Conservation (phyloP, 139 green algal species). For the Nannochloris sp. region DNA sequence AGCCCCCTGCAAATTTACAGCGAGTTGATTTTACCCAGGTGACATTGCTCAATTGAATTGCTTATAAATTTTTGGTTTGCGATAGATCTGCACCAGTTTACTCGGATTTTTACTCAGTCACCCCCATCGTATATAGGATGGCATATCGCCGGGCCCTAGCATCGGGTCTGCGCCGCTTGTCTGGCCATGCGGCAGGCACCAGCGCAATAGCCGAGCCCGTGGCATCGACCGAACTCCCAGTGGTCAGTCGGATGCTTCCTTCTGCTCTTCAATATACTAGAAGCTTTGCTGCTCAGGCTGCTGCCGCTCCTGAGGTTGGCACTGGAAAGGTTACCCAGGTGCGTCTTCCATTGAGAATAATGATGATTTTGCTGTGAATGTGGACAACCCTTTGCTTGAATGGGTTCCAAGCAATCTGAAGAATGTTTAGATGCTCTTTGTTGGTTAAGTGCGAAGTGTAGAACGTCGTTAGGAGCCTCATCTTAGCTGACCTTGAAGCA, state of each 20-base stretch:
- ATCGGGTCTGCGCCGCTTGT: slow-evolving; percentile 3
- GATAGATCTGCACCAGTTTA: too few relatives aligned
- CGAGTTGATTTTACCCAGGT: too few relatives aligned
- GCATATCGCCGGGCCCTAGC: slow-evolving; percentile 1
- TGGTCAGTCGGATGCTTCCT: background rate
- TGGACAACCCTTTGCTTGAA: background rate
- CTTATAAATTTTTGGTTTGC: too few relatives aligned
- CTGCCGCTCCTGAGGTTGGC: background rate
- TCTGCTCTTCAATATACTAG: background rate
- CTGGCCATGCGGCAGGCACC: background rate
- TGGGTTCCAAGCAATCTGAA: background rate
- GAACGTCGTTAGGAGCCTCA: background rate
- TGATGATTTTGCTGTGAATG: background rate
- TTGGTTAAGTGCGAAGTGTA: background rate
- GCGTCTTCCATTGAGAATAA: background rate
- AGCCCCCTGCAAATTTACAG: too few relatives aligned
- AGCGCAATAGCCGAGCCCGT: background rate
- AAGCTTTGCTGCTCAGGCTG: slow-evolving; percentile 4
- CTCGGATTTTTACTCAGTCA: too few relatives aligned
- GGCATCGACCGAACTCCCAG: background rate
- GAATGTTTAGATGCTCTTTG: background rate
- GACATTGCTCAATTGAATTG: too few relatives aligned
- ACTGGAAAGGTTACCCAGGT: slow-evolving; percentile 14
- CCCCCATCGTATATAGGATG: slow-evolving; percentile 10
- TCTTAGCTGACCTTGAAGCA: background rate